These are phyloP conservation scores for Salix udensis DNA, from an alignment of 345 rosid species.

Conservation along the genomic window DNA sequence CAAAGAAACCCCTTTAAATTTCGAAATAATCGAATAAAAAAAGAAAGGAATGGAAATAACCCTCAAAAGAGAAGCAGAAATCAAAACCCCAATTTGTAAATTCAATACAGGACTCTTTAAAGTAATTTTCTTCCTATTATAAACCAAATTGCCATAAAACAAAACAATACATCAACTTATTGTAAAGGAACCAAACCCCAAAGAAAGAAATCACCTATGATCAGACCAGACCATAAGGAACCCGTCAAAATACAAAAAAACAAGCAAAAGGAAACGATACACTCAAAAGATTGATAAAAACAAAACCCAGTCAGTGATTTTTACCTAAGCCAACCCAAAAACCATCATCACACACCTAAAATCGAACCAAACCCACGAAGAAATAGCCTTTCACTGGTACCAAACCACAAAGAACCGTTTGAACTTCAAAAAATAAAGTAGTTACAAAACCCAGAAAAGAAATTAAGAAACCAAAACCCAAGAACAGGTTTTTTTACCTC, in stretches of 20 bases:
- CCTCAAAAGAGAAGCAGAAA: background rate
- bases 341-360: background rate
- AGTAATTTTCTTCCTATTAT: background rate
- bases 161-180: background rate
- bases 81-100: background rate
- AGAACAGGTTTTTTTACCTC: constrained; percentile 23
- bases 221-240: background rate
- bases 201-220: background rate
- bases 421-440: background rate
- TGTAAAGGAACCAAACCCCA: background rate
- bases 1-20: no score
- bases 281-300: background rate
- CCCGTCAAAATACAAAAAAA: background rate
- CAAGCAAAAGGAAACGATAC: background rate
- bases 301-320: background rate
- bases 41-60: background rate
- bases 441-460: background rate
- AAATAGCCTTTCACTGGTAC: background rate
- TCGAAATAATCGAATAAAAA: no score
- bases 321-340: background rate
- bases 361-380: background rate
- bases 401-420: background rate
- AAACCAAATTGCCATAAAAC: background rate
- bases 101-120: background rate
- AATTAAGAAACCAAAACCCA: background rate